phyloP scores from a whole-genome alignment of 2,329 filamentous ascomycete species.

The Aspergillus hiratsukae region DNA sequence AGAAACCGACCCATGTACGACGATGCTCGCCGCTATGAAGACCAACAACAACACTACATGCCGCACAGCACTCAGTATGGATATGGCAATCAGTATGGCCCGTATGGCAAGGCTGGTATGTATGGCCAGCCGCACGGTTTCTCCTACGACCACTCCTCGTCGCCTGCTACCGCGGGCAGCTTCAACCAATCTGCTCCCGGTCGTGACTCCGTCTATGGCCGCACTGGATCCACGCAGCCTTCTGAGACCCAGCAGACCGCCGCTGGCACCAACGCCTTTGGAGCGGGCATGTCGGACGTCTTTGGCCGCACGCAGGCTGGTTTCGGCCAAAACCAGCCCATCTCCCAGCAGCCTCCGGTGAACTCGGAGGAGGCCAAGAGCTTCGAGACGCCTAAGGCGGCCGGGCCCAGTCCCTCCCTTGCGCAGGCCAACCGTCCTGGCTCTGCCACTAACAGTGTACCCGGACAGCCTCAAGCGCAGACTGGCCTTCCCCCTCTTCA shows the following conservation, averaged over 20 bases:
- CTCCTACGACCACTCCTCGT: constrained; percentile 61
- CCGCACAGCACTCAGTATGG: constrained; percentile 51
- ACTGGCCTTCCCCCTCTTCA: constrained; percentile 52
- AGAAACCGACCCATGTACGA: constrained; percentile 48
- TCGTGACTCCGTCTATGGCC: constrained; percentile 57
- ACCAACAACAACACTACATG: constrained; percentile 38
- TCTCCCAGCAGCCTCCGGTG: constrained; percentile 46
- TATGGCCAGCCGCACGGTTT: constrained; percentile 62
- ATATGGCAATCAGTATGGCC: constrained; percentile 48
- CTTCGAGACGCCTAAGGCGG: constrained; percentile 54
- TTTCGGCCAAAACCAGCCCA: constrained; percentile 53
- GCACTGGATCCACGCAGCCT: constrained; percentile 54
- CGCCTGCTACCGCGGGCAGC: constrained; percentile 55
- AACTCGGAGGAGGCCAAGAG: constrained; percentile 54
- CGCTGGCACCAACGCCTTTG: constrained; percentile 47
- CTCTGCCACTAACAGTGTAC: constrained; percentile 57
- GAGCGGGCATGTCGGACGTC: constrained; percentile 52
- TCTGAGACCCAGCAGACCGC: constrained; percentile 52
- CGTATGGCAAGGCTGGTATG: constrained; percentile 56
- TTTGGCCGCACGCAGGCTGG: constrained; percentile 56
- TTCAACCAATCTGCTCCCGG: constrained; percentile 41
- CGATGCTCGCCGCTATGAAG: constrained; percentile 47
- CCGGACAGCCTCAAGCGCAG: constrained; percentile 48
- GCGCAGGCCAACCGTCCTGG: constrained; percentile 60
- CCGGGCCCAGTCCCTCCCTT: constrained; percentile 57